Evolutionary conservation across 1,139 yeast species (phyloP).

Genomic region (Zygosaccharomyces sapae): DNA sequence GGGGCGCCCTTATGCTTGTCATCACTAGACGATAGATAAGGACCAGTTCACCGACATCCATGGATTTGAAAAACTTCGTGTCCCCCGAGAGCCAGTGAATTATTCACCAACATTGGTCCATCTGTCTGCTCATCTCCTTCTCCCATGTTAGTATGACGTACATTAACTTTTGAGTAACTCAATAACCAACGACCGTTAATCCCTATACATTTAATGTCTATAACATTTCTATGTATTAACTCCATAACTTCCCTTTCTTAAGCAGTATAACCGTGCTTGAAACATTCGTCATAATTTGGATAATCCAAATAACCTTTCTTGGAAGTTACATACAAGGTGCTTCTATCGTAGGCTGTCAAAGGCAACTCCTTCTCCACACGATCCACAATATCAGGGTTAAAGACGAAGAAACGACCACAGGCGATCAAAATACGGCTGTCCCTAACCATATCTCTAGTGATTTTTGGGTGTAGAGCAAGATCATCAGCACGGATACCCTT

Average conservation of each 20-base stretch:
- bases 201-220: not conserved
- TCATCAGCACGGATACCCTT: slow-evolving; percentile 51
- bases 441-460: slow-evolving; percentile 26
- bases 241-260: not conserved
- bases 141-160: no score
- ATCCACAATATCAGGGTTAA: slow-evolving; percentile 53
- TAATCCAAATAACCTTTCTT: slow-evolving; percentile 36
- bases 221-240: no score
- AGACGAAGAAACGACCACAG: slow-evolving; percentile 45
- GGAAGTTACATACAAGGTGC: slow-evolving; percentile 37
- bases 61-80: slow-evolving; percentile 46
- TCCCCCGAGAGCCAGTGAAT: slow-evolving; percentile 33
- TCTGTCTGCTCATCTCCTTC: not conserved
- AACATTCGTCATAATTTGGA: slow-evolving; percentile 34
- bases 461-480: slow-evolving; percentile 34
- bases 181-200: no score
- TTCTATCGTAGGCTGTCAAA: slow-evolving; percentile 41
- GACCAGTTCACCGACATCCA: slow-evolving; percentile 44
- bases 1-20: slow-evolving; percentile 49
- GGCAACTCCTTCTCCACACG: slow-evolving; percentile 45
- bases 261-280: slow-evolving; percentile 21
- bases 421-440: slow-evolving; percentile 44
- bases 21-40: slow-evolving; percentile 43
- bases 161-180: no score
- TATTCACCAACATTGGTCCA: slow-evolving; percentile 7